Percentiles rank a stretch among this genome's conserved stretches.
phyloP scores from a whole-genome alignment of 495 filamentous ascomycete genomes.

The Daldinia caldariorum region DNA sequence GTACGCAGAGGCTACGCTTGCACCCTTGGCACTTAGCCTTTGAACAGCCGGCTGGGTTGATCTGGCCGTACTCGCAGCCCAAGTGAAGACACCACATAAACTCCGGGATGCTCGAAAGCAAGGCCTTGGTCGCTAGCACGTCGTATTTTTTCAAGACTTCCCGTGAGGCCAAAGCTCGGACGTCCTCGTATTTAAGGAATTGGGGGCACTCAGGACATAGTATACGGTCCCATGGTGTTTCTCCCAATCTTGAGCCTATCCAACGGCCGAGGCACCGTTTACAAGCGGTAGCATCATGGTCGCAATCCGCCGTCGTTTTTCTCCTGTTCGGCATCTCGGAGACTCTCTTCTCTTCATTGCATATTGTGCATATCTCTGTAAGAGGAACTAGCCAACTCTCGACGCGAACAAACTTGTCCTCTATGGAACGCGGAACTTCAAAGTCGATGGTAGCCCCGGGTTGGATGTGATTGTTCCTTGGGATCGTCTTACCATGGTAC shows the following conservation, averaged over 20 bases:
- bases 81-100: constrained; percentile 57
- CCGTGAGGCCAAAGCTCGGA: constrained; percentile 45
- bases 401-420: constrained; percentile 45
- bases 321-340: constrained; percentile 47
- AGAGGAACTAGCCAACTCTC: constrained; percentile 51
- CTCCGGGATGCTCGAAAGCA: constrained; percentile 48
- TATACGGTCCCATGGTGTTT: constrained; percentile 47
- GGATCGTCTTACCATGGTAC: constrained; percentile 26
- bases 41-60: constrained; percentile 48
- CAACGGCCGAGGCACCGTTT: constrained; percentile 50
- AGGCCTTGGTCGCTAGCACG: constrained; percentile 42
- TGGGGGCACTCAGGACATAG: constrained; percentile 55
- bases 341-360: constrained; percentile 51
- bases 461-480: constrained; percentile 25
- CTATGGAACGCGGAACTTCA: constrained; percentile 44
- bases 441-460: constrained; percentile 49
- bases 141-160: constrained; percentile 52
- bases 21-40: constrained; percentile 56
- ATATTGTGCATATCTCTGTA: constrained; percentile 50
- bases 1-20: constrained; percentile 50
- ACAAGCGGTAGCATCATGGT: constrained; percentile 51
- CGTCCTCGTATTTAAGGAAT: constrained; percentile 48
- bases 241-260: constrained; percentile 49
- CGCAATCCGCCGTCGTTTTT: constrained; percentile 47
- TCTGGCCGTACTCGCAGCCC: constrained; percentile 57